Percentiles rank a stretch among this genome's conserved stretches.
Conservation (phyloP, 176 grass and related monocot species). For the Stipa capillata region DNA sequence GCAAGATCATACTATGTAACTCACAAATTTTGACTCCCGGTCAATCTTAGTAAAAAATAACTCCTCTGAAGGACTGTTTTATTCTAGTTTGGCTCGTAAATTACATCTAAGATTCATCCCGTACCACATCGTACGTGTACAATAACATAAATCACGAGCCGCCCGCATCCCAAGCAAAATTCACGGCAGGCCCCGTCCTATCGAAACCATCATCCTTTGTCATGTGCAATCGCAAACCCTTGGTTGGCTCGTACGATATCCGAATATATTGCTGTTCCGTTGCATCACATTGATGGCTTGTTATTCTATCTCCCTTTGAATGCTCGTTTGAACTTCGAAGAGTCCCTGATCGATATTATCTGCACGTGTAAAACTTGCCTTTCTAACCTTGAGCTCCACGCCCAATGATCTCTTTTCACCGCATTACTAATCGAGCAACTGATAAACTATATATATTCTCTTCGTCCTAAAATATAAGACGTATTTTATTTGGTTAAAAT, state of each 20-base stretch:
- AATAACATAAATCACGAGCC: not conserved
- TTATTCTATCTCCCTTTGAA: not conserved
- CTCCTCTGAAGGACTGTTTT: not conserved
- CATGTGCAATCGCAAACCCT: not conserved
- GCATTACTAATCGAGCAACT: not conserved
- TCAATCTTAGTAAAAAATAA: not conserved
- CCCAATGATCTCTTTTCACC: constrained; percentile 8
- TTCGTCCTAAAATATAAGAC: no score
- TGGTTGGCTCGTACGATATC: not conserved
- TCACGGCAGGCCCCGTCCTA: not conserved
- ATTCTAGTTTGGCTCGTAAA: not conserved
- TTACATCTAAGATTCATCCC: not conserved
- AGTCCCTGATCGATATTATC: not conserved
- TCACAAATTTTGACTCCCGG: not conserved
- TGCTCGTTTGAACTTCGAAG: not conserved
- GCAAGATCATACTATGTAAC: not conserved
- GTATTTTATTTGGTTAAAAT: no score
- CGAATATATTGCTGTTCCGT: not conserved
- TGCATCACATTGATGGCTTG: not conserved
- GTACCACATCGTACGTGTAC: not conserved
- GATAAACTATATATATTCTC: no score
- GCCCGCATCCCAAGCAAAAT: constrained; percentile 5
- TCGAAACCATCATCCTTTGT: constrained; percentile 15
- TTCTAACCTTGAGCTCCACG: constrained; percentile 35
- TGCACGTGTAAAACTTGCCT: constrained; percentile 14